Evolutionary conservation across 106 monocot genomes (phyloP), one percentile per base, ranked within the genome.

Genomic region (Ottelia alismoides): DNA sequence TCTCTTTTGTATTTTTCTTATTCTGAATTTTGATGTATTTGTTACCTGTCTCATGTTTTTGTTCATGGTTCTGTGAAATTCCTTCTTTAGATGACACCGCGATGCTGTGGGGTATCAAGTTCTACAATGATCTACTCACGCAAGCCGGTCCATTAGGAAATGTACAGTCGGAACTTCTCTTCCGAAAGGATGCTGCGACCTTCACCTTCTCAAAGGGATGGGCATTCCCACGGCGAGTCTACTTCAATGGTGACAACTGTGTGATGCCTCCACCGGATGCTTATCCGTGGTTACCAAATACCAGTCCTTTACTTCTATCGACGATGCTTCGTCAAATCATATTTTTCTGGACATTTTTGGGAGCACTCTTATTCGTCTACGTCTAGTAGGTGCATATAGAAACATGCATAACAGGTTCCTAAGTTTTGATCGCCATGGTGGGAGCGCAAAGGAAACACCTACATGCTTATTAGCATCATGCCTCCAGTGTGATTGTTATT

Each of bases 201-300:
- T 89, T 84, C 60, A 83, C 83, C 24, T 79, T 83, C 55, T 30
- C 74, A 23, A 80, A 89, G 55, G 88, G 88, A 29, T 89, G 88
- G 88, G 88, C 83, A 6, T 89, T 89, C 25, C 88, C 88, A 17
- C 58, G 88, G 47, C 66, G 74, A 3, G 45, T 89, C 2, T 89
- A 89, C 55, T 89, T 89, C 77, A 89, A 89, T 31, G 88, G 88
- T 10, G 88, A 89, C 25, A 79, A 80, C 45, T 89, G 88, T 21
- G 79, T 89, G 28, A 79, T 89, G 83, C 88, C 88, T 1, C 69
- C 88, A 26, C 83, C 88, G 1, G 83, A 89, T 52, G 60, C 79
- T 16, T 89, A 89, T 53, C 88, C 88, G 22, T 80, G 64, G 73
- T 60, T 89, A 54, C 88, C 88, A 2, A 89, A 89, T 62, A 51